phyloP scores from a whole-genome alignment of 495 filamentous ascomycete species.

The Aspergillus incahuasiensis region DNA sequence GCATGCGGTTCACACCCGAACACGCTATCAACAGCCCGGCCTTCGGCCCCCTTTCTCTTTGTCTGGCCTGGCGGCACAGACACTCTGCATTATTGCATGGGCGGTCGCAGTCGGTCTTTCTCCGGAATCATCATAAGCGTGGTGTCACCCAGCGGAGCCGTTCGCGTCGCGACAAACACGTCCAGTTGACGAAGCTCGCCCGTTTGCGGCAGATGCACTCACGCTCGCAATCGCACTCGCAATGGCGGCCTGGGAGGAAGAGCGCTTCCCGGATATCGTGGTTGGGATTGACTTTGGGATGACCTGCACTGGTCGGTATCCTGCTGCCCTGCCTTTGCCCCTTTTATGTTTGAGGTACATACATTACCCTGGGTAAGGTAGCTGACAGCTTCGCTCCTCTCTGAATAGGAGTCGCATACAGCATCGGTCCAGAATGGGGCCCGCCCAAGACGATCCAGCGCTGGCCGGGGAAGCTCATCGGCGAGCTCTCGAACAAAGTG shows the following conservation, averaged over 20 bases:
- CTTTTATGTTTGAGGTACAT: too few species aligned
- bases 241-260: conserved; percentile 16
- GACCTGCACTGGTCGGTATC: conserved; percentile 56
- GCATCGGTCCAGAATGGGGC: conserved; percentile 39
- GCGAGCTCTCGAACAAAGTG: conserved; percentile 56
- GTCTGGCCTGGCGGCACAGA: not conserved
- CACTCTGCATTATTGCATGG: not conserved
- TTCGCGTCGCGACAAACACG: not conserved
- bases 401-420: conserved; percentile 50
- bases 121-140: not conserved
- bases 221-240: not conserved
- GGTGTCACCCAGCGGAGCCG: not conserved
- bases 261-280: conserved; percentile 46
- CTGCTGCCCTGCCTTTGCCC: too few species aligned
- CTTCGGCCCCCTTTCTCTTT: too few species aligned
- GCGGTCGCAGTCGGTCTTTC: too few species aligned
- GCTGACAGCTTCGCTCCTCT: not conserved
- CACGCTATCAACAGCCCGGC: too few species aligned
- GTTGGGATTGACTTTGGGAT: conserved; percentile 60
- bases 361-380: too few species aligned
- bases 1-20: too few species aligned
- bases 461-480: conserved; percentile 53
- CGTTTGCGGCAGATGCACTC: not conserved
- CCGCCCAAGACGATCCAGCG: conserved; percentile 52
- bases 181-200: not conserved